phyloP scores from a whole-genome alignment of 768 basidiomycete species.

The Pholiota molesta region DNA sequence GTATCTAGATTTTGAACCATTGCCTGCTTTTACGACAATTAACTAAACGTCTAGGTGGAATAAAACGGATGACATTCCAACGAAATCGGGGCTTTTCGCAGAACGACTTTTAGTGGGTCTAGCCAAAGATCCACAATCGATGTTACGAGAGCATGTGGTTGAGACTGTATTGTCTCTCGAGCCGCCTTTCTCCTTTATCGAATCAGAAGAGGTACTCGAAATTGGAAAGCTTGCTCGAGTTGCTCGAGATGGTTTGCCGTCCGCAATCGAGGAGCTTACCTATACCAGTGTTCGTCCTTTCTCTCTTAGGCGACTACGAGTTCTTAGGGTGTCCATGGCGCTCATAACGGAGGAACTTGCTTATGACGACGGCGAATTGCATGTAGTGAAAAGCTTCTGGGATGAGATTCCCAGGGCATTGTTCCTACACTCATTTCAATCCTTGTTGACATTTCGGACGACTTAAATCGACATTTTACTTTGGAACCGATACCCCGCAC shows the following conservation, averaged over 20 bases:
- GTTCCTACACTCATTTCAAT: constrained; percentile 58
- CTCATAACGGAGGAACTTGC: constrained; percentile 55
- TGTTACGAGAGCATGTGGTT: constrained; percentile 61
- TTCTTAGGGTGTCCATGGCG: constrained; percentile 64
- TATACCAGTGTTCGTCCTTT: constrained; percentile 53
- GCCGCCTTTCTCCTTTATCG: constrained; percentile 62
- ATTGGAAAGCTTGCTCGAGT: constrained; percentile 66
- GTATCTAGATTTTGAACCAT: constrained; percentile 70
- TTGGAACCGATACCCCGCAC: constrained; percentile 38
- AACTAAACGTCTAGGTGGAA: constrained; percentile 73
- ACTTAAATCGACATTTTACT: constrained; percentile 57
- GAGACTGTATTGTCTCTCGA: constrained; percentile 61
- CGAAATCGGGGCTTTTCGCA: constrained; percentile 64
- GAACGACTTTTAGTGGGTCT: constrained; percentile 71
- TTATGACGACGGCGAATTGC: constrained; percentile 54
- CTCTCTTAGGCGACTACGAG: constrained; percentile 54
- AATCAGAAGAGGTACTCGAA: constrained; percentile 58
- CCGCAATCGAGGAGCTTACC: constrained; percentile 64
- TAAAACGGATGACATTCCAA: constrained; percentile 62
- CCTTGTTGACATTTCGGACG: constrained; percentile 49
- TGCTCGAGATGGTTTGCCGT: constrained; percentile 66
- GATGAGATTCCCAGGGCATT: constrained; percentile 58
- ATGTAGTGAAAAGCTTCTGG: constrained; percentile 61
- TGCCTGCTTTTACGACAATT: constrained; percentile 73
- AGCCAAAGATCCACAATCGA: constrained; percentile 58